Conservation (phyloP, 805 yeast genomes). For the Yarrowia bubula region DNA sequence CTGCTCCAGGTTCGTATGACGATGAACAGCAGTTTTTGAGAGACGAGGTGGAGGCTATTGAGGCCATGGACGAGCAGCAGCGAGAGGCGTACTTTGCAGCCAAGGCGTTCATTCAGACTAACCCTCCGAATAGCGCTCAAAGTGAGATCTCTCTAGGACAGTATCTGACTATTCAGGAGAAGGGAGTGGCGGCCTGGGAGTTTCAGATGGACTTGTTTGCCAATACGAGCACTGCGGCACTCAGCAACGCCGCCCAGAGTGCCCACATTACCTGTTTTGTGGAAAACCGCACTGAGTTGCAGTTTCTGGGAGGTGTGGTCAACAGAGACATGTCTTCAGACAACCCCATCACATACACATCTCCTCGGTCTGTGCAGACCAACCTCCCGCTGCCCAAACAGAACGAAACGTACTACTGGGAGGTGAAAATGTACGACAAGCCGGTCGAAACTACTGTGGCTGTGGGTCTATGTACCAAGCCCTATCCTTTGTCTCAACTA, state of each 20-base stretch:
- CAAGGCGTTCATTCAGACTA: constrained; percentile 45
- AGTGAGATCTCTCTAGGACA: constrained; percentile 54
- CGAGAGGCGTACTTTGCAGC: constrained; percentile 68
- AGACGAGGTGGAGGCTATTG: constrained; percentile 61
- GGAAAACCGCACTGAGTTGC: constrained; percentile 57
- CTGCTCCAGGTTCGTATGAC: constrained; percentile 57
- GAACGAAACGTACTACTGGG: constrained; percentile 87
- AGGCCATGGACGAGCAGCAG: constrained; percentile 52
- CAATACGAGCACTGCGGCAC: constrained; percentile 42
- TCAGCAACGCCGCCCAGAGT: constrained; percentile 18
- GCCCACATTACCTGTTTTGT: constrained; percentile 45
- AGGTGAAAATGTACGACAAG: constrained; percentile 73
- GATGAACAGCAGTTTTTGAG: constrained; percentile 61
- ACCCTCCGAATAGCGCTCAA: constrained; percentile 45
- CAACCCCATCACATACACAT: constrained; percentile 2
- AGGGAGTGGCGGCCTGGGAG: constrained; percentile 89
- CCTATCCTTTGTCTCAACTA: constrained; percentile 88
- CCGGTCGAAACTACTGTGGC: constrained; percentile 54
- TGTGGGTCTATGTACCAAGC: constrained; percentile 78
- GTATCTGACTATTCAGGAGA: constrained; percentile 69
- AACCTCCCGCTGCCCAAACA: constrained; percentile 80
- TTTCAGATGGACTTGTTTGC: constrained; percentile 50
- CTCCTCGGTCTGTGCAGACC: constrained; percentile 50
- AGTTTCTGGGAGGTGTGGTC: constrained; percentile 55
- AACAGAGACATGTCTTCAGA: constrained; percentile 37